Conservation (phyloP, 1,284 basidiomycete species). For the Laetiporus sulphureus region DNA sequence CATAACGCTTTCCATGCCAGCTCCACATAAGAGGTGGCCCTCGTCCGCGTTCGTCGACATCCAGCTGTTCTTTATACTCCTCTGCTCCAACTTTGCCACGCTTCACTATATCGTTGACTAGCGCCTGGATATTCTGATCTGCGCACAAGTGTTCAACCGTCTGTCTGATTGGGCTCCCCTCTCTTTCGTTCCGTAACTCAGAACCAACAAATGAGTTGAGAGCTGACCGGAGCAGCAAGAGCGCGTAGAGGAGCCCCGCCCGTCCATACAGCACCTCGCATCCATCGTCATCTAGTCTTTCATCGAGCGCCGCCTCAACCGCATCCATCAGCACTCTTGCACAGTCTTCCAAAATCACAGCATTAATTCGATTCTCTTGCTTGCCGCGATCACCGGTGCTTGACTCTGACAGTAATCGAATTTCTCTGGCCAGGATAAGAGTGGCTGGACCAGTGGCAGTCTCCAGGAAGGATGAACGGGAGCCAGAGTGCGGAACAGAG, state of each 20-base stretch:
- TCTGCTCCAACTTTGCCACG: conserved; percentile 37
- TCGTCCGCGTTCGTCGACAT: conserved; percentile 11
- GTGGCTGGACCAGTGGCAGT: conserved; percentile 27
- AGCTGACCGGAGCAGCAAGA: conserved; percentile 34
- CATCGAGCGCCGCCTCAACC: conserved; percentile 14
- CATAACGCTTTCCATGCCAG: conserved; percentile 47
- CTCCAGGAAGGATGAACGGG: conserved; percentile 25
- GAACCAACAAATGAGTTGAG: conserved; percentile 5
- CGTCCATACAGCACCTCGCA: conserved; percentile 54
- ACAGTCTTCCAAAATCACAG: conserved; percentile 16
- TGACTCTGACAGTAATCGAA: no score
- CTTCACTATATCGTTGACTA: conserved; percentile 40
- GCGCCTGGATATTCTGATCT: conserved; percentile 14
- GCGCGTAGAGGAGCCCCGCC: conserved; percentile 46
- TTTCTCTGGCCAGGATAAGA: conserved; percentile 22
- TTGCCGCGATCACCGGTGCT: no score
- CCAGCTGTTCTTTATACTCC: conserved; percentile 22
- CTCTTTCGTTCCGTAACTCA: no score
- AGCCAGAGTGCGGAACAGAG: conserved; percentile 14
- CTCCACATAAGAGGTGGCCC: conserved; percentile 46
- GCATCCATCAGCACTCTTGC: conserved; percentile 18
- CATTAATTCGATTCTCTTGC: no score
- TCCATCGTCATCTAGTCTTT: conserved; percentile 28
- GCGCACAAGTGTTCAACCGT: conserved; percentile 15
- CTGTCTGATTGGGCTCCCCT: no score